Evolutionary conservation across 2,329 filamentous ascomycete genomes (phyloP), one percentile per base, ranked within the genome.

Genomic region (Fusarium sp.): DNA sequence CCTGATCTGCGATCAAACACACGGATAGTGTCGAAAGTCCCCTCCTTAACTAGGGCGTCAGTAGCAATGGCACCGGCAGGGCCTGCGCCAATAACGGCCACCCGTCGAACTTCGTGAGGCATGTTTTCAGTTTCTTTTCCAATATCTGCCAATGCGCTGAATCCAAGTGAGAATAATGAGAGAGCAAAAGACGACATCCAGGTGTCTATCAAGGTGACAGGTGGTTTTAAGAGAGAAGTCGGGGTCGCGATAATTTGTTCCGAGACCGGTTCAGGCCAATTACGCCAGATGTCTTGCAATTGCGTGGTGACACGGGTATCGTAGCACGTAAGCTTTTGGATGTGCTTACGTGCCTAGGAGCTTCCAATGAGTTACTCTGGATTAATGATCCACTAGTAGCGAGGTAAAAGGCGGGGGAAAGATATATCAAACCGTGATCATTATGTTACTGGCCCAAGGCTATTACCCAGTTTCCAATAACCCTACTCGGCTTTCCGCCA

Each of bases 1-100:
- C 39, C 28, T 17, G 63, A 13, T 38, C 58, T 38, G 6, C 67
- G 64, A 13, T 70, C 68, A 42, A 70, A 70, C 2, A 70, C 63
- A 1, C 58, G 58, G 34, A 71, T 58, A 2, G 24, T 55, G 9
- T 71, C 68, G 34, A 71, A 68, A 0, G 18, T 43, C 22, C 33
- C 60, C 55, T 71, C 68, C 9, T 68, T 68, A 18, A 54, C 58
- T 4, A 70, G 44, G 4, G 68, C 68, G 20, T 70, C 68, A n/a
- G 63, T 63, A 5, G 60, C 49, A 20, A 70, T 71, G 14, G 67
- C 67, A 8, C 68, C 63, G 17, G 68, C 58, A 10, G 67, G 68
- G 1, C 67, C 67, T 14, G 67, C 63, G 3, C 68, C 67, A 40
- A 70, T 43, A 31, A 71, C 68, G 40, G 68, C 63, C 0, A 63